Evolutionary conservation across 257 asterid genomes (phyloP), one percentile per base, ranked within the genome.

Genomic region (Thymus quinquecostatus): DNA sequence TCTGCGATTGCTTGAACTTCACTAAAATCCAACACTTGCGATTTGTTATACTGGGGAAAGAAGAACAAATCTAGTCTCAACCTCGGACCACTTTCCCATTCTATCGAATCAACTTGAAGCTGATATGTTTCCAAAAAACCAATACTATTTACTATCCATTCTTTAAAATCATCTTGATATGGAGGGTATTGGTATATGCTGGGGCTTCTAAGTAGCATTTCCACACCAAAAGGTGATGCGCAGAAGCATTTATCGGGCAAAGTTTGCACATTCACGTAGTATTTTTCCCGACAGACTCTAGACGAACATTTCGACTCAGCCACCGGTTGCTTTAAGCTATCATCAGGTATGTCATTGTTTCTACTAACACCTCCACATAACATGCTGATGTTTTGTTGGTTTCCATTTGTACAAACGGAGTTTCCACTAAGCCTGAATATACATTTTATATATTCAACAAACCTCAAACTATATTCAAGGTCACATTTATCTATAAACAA

Each of bases 211-310:
- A 86, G 81, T 7, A 80, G 73, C 2, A 86, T 7, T 33, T 75
- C 87, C 40, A 86, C 77, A 29, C 88, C 88, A 47, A 86, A 86
- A 54, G 91, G 91, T 28, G 85, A 84, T 0, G 85, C 87, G 68
- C 88, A 86, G 34, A 79, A 50, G 82, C 91, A 86, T 10, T 44
- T 27, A 69, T 68, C 56, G 0, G 75, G 84, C 67, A 86, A 56
- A 68, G 83, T 51, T 43, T 85, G 88, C 69, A 82, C 76, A 60
- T 77, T 72, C 73, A 67, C 54, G 8, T 32, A 83, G 80, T 49
- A 1, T 8, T 21, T 3, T 1, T n/a, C 34, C 13, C 79, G 75
- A 77, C 91, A 86, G 64, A 76, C 47, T 9, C 68, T 66, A 45
- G 80, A 64, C 14, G 30, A 21, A 68, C 91, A 86, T 40, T 53